Evolutionary conservation across 192 early-diverging fungal species (phyloP).

Genomic region (Podila minutissima): DNA sequence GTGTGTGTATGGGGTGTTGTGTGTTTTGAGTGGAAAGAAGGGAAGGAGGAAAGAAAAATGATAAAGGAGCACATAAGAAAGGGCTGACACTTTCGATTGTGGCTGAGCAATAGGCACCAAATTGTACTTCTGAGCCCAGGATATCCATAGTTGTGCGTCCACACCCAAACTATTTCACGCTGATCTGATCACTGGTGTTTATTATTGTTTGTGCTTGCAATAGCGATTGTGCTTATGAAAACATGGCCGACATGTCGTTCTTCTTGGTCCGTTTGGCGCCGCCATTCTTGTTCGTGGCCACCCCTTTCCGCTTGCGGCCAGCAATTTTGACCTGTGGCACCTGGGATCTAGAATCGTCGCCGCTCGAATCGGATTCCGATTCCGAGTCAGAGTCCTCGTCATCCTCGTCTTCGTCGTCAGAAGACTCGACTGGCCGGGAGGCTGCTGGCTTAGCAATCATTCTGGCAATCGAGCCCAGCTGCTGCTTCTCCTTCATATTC

Average conservation of each 20-base stretch:
- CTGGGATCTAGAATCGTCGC: not conserved
- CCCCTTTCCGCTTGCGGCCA: not conserved
- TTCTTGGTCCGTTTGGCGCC: not conserved
- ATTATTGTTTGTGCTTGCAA: not conserved
- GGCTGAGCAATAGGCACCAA: not conserved
- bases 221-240: not conserved
- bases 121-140: too few relatives aligned
- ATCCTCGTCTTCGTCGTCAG: not conserved
- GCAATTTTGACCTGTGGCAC: constrained; percentile 2
- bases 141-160: not conserved
- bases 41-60: not conserved
- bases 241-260: not conserved
- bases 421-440: not conserved
- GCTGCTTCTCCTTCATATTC: not conserved
- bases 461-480: not conserved
- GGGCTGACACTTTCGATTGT: not conserved
- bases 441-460: not conserved
- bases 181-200: too few relatives aligned
- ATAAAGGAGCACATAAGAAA: not conserved
- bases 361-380: not conserved
- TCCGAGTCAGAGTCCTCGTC: not conserved
- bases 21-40: not conserved
- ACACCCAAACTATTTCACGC: not conserved
- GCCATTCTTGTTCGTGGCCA: too few relatives aligned
- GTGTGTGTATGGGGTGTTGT: not conserved